Base-by-base conservation (phyloP, 2,329 filamentous ascomycete species). In the Berkeleyomyces rouxiae region DNA sequence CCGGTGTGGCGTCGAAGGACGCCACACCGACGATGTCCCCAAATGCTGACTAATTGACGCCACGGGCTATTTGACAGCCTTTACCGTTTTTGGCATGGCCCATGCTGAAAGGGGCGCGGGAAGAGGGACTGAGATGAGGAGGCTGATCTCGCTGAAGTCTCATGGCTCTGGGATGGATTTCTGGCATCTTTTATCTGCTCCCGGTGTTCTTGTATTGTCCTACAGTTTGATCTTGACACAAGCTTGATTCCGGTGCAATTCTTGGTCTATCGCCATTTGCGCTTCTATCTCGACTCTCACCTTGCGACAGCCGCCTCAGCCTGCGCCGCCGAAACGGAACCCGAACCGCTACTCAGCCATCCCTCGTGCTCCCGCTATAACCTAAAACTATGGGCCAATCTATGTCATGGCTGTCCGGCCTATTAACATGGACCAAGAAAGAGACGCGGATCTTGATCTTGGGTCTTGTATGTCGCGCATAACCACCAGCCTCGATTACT, bases 361-460 rank as follows among this genome's bases (percentile, higher is more conserved):
- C 61, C 39, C 49, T 51, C 40, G 36, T 16, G 11, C 62, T 60
- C 40, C 40, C 31, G 11, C 62, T 60, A 57, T 47, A 61, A 47
- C 39, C 58, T 44, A 65, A 60, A 66, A 66, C 40, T 64, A 86
- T 86, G 83, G 83, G 83, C 70, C 77, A 80, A 67, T 78, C 79
- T 69, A 76, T 85, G 72, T 86, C 83, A 73, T 85, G 83, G 82
- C 77, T 90, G 70, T 88, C 86, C 61, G 75, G 77, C 74, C 77
- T 95, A 66, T 70, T 95, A 66, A 46, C 58, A 59, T 97, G 87
- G 85, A 78, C 88, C 49, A 97, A 97, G 80, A 99, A 97, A 78
- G 93, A 99, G 77, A 96, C 96, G 67, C 81, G 93, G 69, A 99
- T 99, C 76, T 76, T 99, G 73, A 96, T 96, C 68, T 77, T 96